Percentiles rank a stretch among this genome's conserved stretches.
Evolutionary conservation across 768 basidiomycete species (phyloP).

Genomic region (Phallus indusiatus): DNA sequence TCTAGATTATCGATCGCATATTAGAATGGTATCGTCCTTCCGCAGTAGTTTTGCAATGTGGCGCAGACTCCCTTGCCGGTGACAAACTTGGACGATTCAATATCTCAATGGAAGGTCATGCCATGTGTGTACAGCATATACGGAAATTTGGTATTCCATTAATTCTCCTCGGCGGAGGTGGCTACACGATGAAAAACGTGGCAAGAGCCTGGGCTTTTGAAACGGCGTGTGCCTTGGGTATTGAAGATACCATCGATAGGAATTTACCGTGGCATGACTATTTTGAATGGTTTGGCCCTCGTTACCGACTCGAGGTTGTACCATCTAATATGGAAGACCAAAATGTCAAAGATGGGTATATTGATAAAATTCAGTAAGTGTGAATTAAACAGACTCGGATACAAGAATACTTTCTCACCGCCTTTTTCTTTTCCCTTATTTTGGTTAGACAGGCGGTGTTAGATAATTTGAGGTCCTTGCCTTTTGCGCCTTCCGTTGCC

Average conservation of each 20-base stretch:
- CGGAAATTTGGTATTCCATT: constrained; percentile 75
- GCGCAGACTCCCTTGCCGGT: constrained; percentile 89
- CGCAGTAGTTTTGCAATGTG: constrained; percentile 88
- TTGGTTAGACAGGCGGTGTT: constrained; percentile 38
- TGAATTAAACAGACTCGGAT: no score
- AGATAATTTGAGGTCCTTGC: constrained; percentile 46
- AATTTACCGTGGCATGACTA: constrained; percentile 82
- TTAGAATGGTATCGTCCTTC: constrained; percentile 84
- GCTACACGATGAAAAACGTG: constrained; percentile 96
- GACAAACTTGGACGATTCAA: constrained; percentile 98
- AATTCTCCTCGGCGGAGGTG: constrained; percentile 90
- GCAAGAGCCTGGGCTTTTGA: constrained; percentile 94
- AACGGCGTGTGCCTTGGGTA: constrained; percentile 88
- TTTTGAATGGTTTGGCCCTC: constrained; percentile 96
- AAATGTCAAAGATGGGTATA: constrained; percentile 70
- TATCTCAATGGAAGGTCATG: constrained; percentile 90
- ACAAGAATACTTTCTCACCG: no score
- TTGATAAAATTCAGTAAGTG: constrained; percentile 73
- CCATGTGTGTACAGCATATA: constrained; percentile 81
- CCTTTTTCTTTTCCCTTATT: constrained; percentile 14
- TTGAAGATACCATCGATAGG: constrained; percentile 66
- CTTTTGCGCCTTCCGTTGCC: constrained; percentile 74
- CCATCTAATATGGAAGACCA: constrained; percentile 92
- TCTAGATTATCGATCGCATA: constrained; percentile 77
- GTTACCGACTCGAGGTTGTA: constrained; percentile 86